A percentile compares a stretch with the other conserved stretches of the same genome.
Evolutionary conservation across 1,139 yeast species (phyloP).

Genomic region (Yamadazyma songkhlaensis): DNA sequence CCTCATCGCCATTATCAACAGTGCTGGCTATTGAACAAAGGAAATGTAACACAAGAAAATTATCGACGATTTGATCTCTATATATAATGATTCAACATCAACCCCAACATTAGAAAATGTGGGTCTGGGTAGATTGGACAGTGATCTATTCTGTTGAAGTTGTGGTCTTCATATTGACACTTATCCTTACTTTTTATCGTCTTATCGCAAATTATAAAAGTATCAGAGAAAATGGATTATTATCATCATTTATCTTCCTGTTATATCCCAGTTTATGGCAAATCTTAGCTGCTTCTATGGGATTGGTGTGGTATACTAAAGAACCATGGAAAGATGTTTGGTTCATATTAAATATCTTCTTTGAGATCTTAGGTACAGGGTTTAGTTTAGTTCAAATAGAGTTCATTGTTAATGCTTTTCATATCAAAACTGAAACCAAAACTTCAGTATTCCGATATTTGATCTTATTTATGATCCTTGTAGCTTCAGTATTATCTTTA

Average conservation of each 20-base stretch:
- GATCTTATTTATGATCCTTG: conserved; percentile 6
- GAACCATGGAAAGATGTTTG: conserved; percentile 11
- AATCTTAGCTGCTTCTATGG: conserved; percentile 10
- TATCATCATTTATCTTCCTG: conserved; percentile 9
- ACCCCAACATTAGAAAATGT: no score
- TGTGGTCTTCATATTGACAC: conserved; percentile 7
- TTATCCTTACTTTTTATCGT: conserved; percentile 9
- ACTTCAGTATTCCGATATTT: conserved; percentile 8
- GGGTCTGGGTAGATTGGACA: conserved; percentile 8
- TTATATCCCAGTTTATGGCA: conserved; percentile 14
- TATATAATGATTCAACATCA: no score
- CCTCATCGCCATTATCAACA: conserved; percentile 1
- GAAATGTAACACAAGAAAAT: neutral
- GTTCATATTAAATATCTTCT: conserved; percentile 12
- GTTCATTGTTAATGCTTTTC: conserved; percentile 7
- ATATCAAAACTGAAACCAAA: conserved; percentile 3
- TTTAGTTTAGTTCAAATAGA: conserved; percentile 11
- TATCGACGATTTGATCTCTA: neutral
- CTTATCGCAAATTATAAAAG: conserved; percentile 7
- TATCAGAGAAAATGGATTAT: conserved; percentile 6
- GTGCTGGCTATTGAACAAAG: neutral
- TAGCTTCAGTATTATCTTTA: conserved; percentile 9
- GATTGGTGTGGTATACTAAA: conserved; percentile 10
- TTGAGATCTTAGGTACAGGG: conserved; percentile 12
- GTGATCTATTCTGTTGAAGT: conserved; percentile 12